Conservation (phyloP, 2,329 filamentous ascomycete species). For the Fusarium verticillioides region DNA sequence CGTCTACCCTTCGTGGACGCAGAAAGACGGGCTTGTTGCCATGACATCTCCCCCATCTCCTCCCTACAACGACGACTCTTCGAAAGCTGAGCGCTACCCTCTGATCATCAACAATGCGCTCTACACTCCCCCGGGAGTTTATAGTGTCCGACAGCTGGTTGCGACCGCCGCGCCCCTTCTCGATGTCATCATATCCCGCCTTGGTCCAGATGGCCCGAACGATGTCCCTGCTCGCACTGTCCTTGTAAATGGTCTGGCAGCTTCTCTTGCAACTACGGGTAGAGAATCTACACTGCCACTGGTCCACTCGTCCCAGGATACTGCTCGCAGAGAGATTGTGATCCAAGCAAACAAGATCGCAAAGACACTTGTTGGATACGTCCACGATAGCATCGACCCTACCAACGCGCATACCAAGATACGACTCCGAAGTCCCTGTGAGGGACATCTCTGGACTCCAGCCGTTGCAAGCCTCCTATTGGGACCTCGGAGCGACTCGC, state of each 20-base stretch:
- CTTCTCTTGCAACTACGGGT: background rate
- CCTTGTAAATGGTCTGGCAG: background rate
- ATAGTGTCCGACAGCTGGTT: background rate
- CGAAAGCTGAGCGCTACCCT: background rate
- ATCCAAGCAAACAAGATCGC: background rate
- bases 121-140: background rate
- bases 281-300: background rate
- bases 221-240: background rate
- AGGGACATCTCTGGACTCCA: background rate
- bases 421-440: background rate
- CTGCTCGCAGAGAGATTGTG: background rate
- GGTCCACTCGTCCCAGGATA: background rate
- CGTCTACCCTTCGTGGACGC: background rate
- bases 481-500: background rate
- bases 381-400: background rate
- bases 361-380: background rate
- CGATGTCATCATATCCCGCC: background rate
- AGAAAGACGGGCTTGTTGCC: background rate
- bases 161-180: background rate
- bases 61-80: background rate
- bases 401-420: background rate
- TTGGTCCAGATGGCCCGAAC: background rate
- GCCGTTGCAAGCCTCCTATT: background rate
- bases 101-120: background rate
- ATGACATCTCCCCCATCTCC: background rate